These are phyloP conservation scores for Aspergillus ochraceus DNA, from an alignment of 2,329 filamentous ascomycete species.

Conservation along the genomic window DNA sequence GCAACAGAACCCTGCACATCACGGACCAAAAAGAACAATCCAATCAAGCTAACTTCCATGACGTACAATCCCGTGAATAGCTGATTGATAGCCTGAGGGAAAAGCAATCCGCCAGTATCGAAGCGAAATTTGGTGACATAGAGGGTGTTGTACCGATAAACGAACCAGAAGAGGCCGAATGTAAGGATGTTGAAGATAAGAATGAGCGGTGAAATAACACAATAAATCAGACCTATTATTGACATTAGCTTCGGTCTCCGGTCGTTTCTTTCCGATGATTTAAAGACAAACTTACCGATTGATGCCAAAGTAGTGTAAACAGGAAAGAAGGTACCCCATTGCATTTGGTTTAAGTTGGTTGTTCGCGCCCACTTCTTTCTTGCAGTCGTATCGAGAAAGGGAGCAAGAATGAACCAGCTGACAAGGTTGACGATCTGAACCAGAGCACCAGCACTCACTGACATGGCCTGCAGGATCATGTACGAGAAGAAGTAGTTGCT, in stretches of 20 bases:
- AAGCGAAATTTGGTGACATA: constrained; percentile 88
- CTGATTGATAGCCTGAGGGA: constrained; percentile 90
- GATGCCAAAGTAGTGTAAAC: constrained; percentile 96
- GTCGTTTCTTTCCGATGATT: no score
- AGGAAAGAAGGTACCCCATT: constrained; percentile 93
- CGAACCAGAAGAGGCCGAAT: constrained; percentile 87
- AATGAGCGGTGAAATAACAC: constrained; percentile 84
- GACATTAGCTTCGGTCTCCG: constrained; percentile 4
- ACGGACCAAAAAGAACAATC: constrained; percentile 78
- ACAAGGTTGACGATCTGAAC: constrained; percentile 78
- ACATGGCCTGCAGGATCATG: constrained; percentile 91
- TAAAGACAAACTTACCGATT: constrained; percentile 59
- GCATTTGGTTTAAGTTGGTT: constrained; percentile 71
- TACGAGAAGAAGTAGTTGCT: constrained; percentile 99
- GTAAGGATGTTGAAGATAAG: constrained; percentile 91
- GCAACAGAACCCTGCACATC: constrained; percentile 55
- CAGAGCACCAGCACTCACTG: constrained; percentile 84
- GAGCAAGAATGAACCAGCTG: constrained; percentile 78
- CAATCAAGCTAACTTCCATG: constrained; percentile 88
- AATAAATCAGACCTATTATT: constrained; percentile 69
- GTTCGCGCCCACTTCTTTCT: constrained; percentile 83
- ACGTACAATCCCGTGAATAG: constrained; percentile 93
- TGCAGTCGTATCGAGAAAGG: constrained; percentile 78
- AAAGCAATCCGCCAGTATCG: constrained; percentile 90
- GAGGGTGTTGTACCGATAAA: constrained; percentile 93